Evolutionary conservation across 1,139 yeast genomes (phyloP), one percentile per base, ranked within the genome.

Genomic region (Candida pseudoviswanathii): DNA sequence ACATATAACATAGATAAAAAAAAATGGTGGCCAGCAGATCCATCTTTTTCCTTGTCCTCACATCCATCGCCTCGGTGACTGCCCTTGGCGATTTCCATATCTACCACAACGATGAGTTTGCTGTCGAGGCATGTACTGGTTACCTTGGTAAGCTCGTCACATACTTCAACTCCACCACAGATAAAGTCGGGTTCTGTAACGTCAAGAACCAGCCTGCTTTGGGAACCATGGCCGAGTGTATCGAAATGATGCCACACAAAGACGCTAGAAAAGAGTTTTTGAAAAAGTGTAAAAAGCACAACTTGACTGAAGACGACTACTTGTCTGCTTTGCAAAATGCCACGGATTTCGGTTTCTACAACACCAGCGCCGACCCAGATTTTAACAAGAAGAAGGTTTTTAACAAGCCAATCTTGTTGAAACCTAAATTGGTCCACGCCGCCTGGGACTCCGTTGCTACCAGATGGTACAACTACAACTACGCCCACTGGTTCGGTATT

Each of bases 401-500:
- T 59, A 54, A 65, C 52, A 61, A 58, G 46, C 79, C 79, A 10
- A 65, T 68, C 5, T 48, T 57, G 11, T 48, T 71, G 16, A 36
- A 56, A 1, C 54, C 64, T 34, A 58, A 54, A 43, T 54, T 52
- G 32, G 61, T 74, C 44, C 50, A 50, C 1, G 68, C 67, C 37
- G 77, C 73, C 27, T 73, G 67, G 56, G 56, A 58, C 34, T 71
- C 82, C 9, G 63, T 76, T 53, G 68, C 66, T 45, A 69, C 70
- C 25, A 65, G 75, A 55, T 80, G 67, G 56, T 59, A 69, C 40
- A 72, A 71, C 46, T 77, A 74, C 51, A 72, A 68, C 58, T 71
- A 66, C 38, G 82, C 84, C 50, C 68, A 73, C 42, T 71, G 69
- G 64, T 81, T 75, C 58, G 83, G 80, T n/a, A 70, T 70, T 48